Evolutionary conservation across 768 basidiomycete genomes (phyloP), one percentile per base, ranked within the genome.

Genomic region (Astraeus odoratus): DNA sequence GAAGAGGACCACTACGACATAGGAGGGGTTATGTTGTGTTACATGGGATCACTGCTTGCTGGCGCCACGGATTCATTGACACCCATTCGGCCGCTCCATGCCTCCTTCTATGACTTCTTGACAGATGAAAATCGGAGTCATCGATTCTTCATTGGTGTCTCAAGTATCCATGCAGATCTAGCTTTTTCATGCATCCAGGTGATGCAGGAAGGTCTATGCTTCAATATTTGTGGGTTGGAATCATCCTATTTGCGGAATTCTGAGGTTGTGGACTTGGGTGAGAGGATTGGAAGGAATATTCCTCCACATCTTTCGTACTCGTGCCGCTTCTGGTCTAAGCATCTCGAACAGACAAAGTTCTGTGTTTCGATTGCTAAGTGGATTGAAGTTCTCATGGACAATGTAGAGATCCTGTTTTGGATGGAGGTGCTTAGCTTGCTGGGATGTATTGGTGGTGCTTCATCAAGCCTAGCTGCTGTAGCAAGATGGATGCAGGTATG

Each of bases 221-320:
- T 70, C 54, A 66, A 69, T 12, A 31, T 31, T 5, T 31, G 30
- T 12, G 30, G 39, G 65, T 69, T 70, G 7, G 48, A 52, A 19
- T 59, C 54, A 7, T 68, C 67, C 3, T 57, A 60, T 40, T 20
- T 57, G 9, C 48, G 24, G 9, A 66, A 70, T 45, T 35, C 35
- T n/a, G 56, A 66, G 10, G 40, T 66, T 10, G 13, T 9, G 1
- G 46, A 27, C 24, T n/a, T 30, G 3, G 4, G n/a, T 16, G 29
- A 16, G 19, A 39, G 31, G 9, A 12, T 48, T 5, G 16, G 36
- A 10, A 4, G 12, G 15, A 37, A 37, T 37, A 37, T 37, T 8
- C 9, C 5, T 20, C 8, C 13, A 4, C 18, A 37, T 22, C 19
- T 37, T 3, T 37, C 18, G 18, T 37, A 37, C 36, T 37, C 18